phyloP scores from a whole-genome alignment of 2,329 filamentous ascomycete species.

The Paraphoma sp. region DNA sequence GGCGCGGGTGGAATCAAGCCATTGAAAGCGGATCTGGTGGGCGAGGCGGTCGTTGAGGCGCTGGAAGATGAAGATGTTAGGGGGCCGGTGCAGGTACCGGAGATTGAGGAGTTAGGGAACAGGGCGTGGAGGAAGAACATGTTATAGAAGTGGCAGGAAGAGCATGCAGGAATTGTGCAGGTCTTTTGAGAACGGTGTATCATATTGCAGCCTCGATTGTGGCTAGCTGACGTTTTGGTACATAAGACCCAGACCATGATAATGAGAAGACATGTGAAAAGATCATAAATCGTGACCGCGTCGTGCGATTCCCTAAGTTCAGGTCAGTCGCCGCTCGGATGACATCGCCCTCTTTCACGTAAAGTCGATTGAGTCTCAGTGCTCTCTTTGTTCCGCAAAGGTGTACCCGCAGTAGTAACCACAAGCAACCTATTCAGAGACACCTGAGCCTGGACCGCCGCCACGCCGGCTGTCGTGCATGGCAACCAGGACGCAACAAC shows the following conservation, averaged over 20 bases:
- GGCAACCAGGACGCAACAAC: constrained; percentile 7
- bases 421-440: constrained; percentile 17
- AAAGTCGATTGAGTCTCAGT: constrained; percentile 10
- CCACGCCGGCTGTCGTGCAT: constrained; percentile 10
- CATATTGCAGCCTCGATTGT: not conserved
- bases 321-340: not conserved
- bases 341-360: not conserved
- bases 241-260: not conserved
- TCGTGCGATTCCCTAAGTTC: too few species aligned
- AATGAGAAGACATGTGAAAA: not conserved
- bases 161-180: not conserved
- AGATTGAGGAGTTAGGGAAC: constrained; percentile 82
- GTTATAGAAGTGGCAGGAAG: constrained; percentile 60
- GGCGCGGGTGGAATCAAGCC: constrained; percentile 86
- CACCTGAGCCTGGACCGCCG: constrained; percentile 6
- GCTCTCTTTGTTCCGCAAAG: constrained; percentile 31
- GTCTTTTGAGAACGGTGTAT: not conserved
- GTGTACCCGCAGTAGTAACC: not conserved
- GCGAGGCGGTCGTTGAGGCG: constrained; percentile 88
- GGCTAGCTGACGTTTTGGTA: too few species aligned
- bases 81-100: constrained; percentile 77
- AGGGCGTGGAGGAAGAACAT: constrained; percentile 90
- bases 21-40: constrained; percentile 84
- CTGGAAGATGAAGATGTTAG: constrained; percentile 74
- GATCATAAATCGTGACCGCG: too few species aligned